These are phyloP conservation scores for Apiospora aurea DNA, from an alignment of 2,329 filamentous ascomycete species.

Conservation along the genomic window DNA sequence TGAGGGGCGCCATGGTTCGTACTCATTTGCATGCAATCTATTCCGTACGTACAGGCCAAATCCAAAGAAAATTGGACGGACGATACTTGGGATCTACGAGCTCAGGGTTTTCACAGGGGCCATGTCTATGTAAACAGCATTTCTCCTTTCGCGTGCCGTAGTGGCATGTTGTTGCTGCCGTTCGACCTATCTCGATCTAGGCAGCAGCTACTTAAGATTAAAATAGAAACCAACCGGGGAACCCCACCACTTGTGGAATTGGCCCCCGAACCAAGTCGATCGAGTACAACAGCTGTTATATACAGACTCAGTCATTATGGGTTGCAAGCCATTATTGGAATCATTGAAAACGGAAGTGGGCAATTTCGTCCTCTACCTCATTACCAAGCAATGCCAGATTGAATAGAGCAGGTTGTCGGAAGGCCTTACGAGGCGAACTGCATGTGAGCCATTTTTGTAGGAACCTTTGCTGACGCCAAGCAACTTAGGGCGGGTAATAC, in stretches of 20 bases:
- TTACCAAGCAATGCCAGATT: not conserved
- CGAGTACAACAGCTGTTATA: not conserved
- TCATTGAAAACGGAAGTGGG: not conserved
- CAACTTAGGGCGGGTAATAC: not conserved
- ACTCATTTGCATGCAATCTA: not conserved
- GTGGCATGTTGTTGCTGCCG: not conserved
- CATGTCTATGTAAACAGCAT: not conserved
- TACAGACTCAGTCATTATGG: too few relatives aligned
- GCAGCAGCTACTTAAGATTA: slow-evolving; percentile 6
- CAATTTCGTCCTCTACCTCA: not conserved
- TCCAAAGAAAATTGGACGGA: not conserved
- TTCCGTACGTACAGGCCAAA: not conserved
- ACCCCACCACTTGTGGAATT: not conserved
- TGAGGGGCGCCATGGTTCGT: slow-evolving; percentile 58
- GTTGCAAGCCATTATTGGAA: not conserved
- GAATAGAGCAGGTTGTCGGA: not conserved
- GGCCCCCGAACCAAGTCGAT: not conserved
- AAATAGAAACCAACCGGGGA: slow-evolving; percentile 2
- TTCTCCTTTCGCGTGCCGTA: not conserved
- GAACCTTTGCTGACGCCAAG: slow-evolving; percentile 3
- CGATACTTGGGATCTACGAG: not conserved
- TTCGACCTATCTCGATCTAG: slow-evolving; percentile 2
- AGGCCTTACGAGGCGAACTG: not conserved
- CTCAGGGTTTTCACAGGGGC: not conserved
- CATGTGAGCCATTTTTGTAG: not conserved